Evolutionary conservation across 2,329 filamentous ascomycete species (phyloP).

Genomic region (Cordyceps sp.): DNA sequence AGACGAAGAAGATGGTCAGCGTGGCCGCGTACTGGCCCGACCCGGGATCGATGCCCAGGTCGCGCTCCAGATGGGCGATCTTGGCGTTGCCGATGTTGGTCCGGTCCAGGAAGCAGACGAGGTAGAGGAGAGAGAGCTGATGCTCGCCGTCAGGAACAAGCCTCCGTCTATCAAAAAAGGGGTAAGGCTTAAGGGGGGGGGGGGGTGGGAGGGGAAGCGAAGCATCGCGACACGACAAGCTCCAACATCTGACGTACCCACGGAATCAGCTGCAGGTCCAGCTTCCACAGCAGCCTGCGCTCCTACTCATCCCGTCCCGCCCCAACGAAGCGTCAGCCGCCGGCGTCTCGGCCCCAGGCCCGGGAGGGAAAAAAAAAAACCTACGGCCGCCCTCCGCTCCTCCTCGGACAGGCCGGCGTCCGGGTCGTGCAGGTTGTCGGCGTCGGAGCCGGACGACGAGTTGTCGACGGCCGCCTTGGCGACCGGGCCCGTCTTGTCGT

Average conservation of each 20-base stretch:
- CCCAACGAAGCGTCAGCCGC: neutral
- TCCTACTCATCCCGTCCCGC: too few species aligned
- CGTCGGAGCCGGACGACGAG: conserved; percentile 12
- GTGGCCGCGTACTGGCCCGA: conserved; percentile 52
- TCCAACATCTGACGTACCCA: conserved; percentile 24
- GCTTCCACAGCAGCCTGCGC: conserved; percentile 41
- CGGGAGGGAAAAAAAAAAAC: conserved; percentile 12
- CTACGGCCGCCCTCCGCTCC: conserved; percentile 44
- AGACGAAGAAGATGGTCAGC: conserved; percentile 75
- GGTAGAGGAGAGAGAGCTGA: conserved; percentile 53
- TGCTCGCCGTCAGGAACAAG: too few species aligned
- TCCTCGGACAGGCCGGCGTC: conserved; percentile 49
- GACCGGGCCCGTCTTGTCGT: conserved; percentile 9
- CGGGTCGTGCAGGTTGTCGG: conserved; percentile 15
- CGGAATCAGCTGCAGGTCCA: conserved; percentile 44
- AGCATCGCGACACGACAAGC: neutral
- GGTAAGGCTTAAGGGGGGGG: too few species aligned
- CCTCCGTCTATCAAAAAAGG: too few species aligned
- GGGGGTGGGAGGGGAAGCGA: neutral
- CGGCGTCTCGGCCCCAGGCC: neutral
- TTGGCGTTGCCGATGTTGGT: conserved; percentile 39
- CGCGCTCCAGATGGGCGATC: conserved; percentile 2
- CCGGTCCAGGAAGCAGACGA: conserved; percentile 57
- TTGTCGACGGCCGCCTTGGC: conserved; percentile 10
- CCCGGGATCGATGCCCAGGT: conserved; percentile 41